Evolutionary conservation across 768 basidiomycete genomes (phyloP), one percentile per base, ranked within the genome.

Genomic region (Termitomyces sp.): DNA sequence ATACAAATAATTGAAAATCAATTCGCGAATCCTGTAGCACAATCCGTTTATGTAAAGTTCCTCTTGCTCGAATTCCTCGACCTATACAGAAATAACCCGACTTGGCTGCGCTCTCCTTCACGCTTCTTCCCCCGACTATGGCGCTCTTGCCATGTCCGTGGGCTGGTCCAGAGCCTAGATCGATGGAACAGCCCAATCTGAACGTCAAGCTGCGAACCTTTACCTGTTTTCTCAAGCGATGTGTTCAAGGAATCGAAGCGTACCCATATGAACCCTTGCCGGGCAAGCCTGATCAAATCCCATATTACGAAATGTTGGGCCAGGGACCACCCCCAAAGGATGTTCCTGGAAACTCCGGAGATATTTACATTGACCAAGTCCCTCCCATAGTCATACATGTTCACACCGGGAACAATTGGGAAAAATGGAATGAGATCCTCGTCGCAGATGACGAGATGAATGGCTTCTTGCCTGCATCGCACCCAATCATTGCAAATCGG

Each of bases 261-360:
- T 59, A 56, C 17, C 50, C 50, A 3, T 56, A 59, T 14, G 44
- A 56, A 25, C 34, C 34, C 5, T 23, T 49, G 23, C 27, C 21
- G 14, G 58, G 35, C 6, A 59, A 45, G 23, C 53, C 47, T 23
- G 32, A 45, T 16, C 32, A 35, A 39, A 21, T 59, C 21, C 52
- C 45, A 7, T 50, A 34, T 35, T 57, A 27, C 27, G 56, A 57
- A 44, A 50, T 57, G 17, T n/a, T 52, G 19, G 59, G 59, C 17
- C 30, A 23, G 8, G 59, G 56, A 12, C 56, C 42, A 30, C 52
- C 56, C 9, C 59, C 56, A 32, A 30, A 32, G 30, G 53, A 49
- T 40, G 30, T 56, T 19, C 17, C 41, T n/a, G 44, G 50, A 35
- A 39, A 54, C n/a, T 44, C 49, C 27, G 59, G 49, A 28, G 41